A percentile compares a stretch with the other conserved stretches of the same genome.
phyloP scores from a whole-genome alignment of 805 yeast genomes.

The Candida koratica region DNA sequence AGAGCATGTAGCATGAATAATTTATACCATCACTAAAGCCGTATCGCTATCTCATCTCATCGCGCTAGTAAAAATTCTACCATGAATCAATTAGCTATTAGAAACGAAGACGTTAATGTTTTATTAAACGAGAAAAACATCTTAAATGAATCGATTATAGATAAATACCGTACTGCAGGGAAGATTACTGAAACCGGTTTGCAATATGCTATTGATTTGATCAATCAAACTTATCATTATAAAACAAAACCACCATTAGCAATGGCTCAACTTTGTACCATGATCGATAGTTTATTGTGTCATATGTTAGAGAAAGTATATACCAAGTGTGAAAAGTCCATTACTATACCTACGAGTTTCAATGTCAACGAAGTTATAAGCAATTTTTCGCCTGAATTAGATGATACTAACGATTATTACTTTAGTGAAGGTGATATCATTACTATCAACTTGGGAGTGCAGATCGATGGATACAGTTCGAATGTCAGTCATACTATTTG shows the following conservation, averaged over 20 bases:
- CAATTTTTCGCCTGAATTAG: constrained; percentile 86
- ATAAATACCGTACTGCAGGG: constrained; percentile 86
- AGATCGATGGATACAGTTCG: constrained; percentile 93
- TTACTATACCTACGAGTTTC: constrained; percentile 85
- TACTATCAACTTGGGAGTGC: constrained; percentile 82
- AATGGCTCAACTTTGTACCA: constrained; percentile 69
- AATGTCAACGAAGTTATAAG: constrained; percentile 74
- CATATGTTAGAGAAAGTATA: constrained; percentile 58
- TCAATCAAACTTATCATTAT: constrained; percentile 71
- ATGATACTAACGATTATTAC: constrained; percentile 45
- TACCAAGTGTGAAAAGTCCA: constrained; percentile 77
- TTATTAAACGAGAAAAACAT: constrained; percentile 70
- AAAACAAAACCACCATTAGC: constrained; percentile 41
- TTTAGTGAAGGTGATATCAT: constrained; percentile 79
- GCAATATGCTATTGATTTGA: constrained; percentile 58
- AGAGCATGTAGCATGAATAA: constrained; percentile 9
- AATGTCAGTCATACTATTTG: constrained; percentile 83
- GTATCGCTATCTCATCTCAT: constrained; percentile 10
- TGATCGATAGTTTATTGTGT: constrained; percentile 73
- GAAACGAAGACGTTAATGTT: constrained; percentile 69
- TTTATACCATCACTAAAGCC: too few relatives aligned
- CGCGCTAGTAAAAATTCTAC: constrained; percentile 4
- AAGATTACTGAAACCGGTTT: constrained; percentile 83
- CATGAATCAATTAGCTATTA: constrained; percentile 58
- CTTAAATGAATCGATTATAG: constrained; percentile 56